These are phyloP conservation scores for Pseudogymnoascus verrucosus DNA, from an alignment of 2,329 filamentous ascomycete genomes.

Conservation along the genomic window DNA sequence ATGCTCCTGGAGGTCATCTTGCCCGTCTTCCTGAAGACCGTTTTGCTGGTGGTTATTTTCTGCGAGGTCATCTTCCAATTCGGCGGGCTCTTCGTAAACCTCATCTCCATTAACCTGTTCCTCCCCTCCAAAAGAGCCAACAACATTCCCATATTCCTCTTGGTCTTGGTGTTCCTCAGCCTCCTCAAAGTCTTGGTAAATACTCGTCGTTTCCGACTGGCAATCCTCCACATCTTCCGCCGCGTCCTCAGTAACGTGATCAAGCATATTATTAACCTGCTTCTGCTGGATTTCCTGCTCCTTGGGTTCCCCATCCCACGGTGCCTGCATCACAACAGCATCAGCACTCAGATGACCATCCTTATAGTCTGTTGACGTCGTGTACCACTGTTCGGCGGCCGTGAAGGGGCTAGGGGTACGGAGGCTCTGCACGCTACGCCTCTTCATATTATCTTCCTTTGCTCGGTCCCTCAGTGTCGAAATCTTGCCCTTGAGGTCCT, in stretches of 20 bases:
- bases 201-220: slow-evolving; percentile 22
- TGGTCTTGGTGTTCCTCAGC: slow-evolving; percentile 14
- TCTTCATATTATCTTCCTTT: slow-evolving; percentile 54
- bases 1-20: slow-evolving; percentile 4
- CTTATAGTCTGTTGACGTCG: slow-evolving; percentile 19
- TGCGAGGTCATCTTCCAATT: not conserved
- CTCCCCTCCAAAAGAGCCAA: not conserved
- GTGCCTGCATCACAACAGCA: slow-evolving; percentile 20
- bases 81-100: not conserved
- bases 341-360: slow-evolving; percentile 20
- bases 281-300: not conserved
- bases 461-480: slow-evolving; percentile 57
- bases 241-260: not conserved
- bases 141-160: slow-evolving; percentile 3
- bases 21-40: not conserved
- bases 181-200: slow-evolving; percentile 24
- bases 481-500: slow-evolving; percentile 58
- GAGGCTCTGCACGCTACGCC: slow-evolving; percentile 54
- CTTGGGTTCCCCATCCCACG: slow-evolving; percentile 18
- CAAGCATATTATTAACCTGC: not conserved
- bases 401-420: slow-evolving; percentile 45
- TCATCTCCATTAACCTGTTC: not conserved
- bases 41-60: not conserved
- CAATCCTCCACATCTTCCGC: slow-evolving; percentile 14
- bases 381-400: slow-evolving; percentile 29